A percentile compares a stretch with the other conserved stretches of the same genome.
Evolutionary conservation across 1,284 basidiomycete genomes (phyloP).

Genomic region (Microbotryum silenes-acaulis): DNA sequence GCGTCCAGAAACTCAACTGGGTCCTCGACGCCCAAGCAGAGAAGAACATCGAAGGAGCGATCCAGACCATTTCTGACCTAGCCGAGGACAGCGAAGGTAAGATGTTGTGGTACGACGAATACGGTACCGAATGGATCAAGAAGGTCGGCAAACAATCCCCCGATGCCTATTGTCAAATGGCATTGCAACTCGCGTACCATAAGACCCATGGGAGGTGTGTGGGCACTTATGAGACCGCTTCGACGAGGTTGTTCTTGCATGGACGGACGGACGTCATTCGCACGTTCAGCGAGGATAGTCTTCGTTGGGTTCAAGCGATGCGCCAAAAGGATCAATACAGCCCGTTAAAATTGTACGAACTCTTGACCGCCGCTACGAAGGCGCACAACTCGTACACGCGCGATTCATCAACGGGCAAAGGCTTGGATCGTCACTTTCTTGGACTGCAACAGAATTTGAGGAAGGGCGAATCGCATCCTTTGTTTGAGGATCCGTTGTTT

Average conservation of each 20-base stretch:
- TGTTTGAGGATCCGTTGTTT: slow-evolving; percentile 77
- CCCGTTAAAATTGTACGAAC: slow-evolving; percentile 47
- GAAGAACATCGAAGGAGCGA: slow-evolving; percentile 56
- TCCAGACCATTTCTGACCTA: slow-evolving; percentile 53
- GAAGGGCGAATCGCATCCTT: slow-evolving; percentile 43
- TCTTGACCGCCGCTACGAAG: slow-evolving; percentile 61
- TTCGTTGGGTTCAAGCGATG: slow-evolving; percentile 74
- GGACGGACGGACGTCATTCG: slow-evolving; percentile 92
- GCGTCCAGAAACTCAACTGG: slow-evolving; percentile 57
- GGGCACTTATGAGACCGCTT: slow-evolving; percentile 90
- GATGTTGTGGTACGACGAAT: slow-evolving; percentile 76
- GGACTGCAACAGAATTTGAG: slow-evolving; percentile 66
- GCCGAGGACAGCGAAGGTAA: slow-evolving; percentile 75
- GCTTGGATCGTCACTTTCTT: slow-evolving; percentile 85
- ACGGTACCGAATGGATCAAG: slow-evolving; percentile 88
- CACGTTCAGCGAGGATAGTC: slow-evolving; percentile 65
- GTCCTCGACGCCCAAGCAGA: slow-evolving; percentile 57
- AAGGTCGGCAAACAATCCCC: slow-evolving; percentile 63
- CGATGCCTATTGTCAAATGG: slow-evolving; percentile 90
- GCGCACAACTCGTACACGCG: slow-evolving; percentile 69
- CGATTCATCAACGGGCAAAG: slow-evolving; percentile 71
- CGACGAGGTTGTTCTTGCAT: slow-evolving; percentile 81
- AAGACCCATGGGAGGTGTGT: slow-evolving; percentile 67
- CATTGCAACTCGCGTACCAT: slow-evolving; percentile 86
- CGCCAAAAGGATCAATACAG: slow-evolving; percentile 51